Evolutionary conservation across 768 basidiomycete genomes (phyloP), one percentile per base, ranked within the genome.

Genomic region (Sarcodon aspratus): DNA sequence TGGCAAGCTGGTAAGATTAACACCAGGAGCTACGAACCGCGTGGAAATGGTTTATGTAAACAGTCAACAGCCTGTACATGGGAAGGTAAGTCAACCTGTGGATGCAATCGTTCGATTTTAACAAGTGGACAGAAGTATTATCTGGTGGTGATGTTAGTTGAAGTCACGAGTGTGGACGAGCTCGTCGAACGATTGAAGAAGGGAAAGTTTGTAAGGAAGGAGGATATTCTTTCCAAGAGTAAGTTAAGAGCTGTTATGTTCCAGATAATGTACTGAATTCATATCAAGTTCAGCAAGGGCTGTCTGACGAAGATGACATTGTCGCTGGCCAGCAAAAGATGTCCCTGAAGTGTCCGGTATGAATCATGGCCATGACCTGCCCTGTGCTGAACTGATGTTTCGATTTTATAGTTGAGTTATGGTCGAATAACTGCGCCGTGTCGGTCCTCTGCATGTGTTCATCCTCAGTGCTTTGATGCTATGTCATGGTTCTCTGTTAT

Each of bases 381-480:
- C 10, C 3, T 34, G 34, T 6, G 27, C 12, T 43, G 13, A 21
- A 7, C 36, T 52, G 13, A 42, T 54, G 9, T 33, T 7, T 48
- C 36, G 36, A 40, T 17, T 52, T 51, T 37, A 42, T 55, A 76
- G 94, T 69, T 99, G 52, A 91, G 89, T 42, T 96, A 86, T 62
- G 78, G 82, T 63, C 86, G 94, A 6, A 80, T 99, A 49, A 70
- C 66, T 33, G 84, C 77, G 0, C 95, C 96, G 7, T 82, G 87
- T 61, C 86, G 95, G 32, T 94, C 96, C 0, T 73, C 69, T n/a
- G 71, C 73, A 51, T 98, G 96, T 59, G 80, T 86, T 35, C 96
- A 98, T 64, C 69, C 87, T 7, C 88, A 93, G 56, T 99, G 96
- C 63, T 99, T 98, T 65, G 96, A 99, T 64, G 93, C 93, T 0